Evolutionary conservation across 441 rosid species (phyloP).

Genomic region (Eutrema salsugineum): DNA sequence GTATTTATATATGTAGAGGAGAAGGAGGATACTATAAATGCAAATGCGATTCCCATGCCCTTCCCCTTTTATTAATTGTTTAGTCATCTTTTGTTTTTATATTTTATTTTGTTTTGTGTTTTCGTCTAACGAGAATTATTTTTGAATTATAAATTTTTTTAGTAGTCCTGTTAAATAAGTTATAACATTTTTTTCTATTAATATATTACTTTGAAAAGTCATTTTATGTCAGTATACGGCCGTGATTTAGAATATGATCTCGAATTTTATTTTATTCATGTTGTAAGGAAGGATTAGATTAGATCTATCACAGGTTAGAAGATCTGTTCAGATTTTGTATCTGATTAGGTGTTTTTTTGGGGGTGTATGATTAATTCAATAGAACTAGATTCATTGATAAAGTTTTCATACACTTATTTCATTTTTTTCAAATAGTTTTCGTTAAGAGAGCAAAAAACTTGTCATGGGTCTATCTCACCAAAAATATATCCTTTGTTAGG

Average conservation of each 20-base stretch:
- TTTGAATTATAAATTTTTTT: background rate
- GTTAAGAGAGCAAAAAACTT: background rate
- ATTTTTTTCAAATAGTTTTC: background rate
- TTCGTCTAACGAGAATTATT: background rate
- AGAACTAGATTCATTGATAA: constrained; percentile 5
- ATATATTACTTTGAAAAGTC: constrained; percentile 19
- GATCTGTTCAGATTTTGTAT: constrained; percentile 34
- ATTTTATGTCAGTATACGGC: constrained; percentile 28
- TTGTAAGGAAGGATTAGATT: constrained; percentile 20
- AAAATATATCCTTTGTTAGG: background rate
- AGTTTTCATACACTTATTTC: background rate
- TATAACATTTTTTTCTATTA: background rate
- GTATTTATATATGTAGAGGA: constrained; percentile 25
- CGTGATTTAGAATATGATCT: constrained; percentile 5
- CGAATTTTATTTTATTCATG: background rate
- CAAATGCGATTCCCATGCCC: constrained; percentile 33
- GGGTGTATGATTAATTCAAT: constrained; percentile 18
- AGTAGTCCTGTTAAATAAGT: background rate
- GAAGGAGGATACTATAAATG: constrained; percentile 19
- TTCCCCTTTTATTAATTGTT: constrained; percentile 8
- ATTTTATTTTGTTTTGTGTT: constrained; percentile 13
- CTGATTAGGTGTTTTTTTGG: background rate
- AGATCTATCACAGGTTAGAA: constrained; percentile 32
- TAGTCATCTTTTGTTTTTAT: background rate
- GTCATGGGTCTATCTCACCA: background rate